Evolutionary conservation across 129 eudicot species (phyloP).

Genomic region (Escallonia herrerae): DNA sequence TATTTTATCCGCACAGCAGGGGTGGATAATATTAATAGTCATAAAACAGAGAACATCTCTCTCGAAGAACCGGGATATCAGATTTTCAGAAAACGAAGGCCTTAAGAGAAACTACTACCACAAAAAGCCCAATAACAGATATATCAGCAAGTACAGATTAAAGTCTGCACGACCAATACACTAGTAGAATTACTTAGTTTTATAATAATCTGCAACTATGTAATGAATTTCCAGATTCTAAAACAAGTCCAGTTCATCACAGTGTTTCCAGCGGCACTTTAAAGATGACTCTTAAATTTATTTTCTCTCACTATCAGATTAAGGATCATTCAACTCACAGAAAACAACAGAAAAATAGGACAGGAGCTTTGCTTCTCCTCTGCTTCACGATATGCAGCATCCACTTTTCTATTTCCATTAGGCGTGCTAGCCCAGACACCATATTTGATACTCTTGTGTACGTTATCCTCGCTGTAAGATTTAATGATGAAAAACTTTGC

Average conservation of each 20-base stretch:
- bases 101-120: constrained; percentile 10
- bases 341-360: constrained; percentile 84
- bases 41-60: no score
- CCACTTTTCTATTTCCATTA: constrained; percentile 83
- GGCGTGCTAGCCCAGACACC: constrained; percentile 92
- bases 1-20: no score
- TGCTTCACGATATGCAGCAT: constrained; percentile 72
- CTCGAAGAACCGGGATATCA: constrained; percentile 9
- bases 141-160: no score
- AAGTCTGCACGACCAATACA: no score
- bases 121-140: no score
- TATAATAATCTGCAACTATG: no score
- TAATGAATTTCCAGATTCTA: no score
- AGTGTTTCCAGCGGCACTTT: no score
- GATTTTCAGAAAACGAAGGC: constrained; percentile 19
- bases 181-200: no score
- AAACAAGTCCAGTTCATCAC: no score
- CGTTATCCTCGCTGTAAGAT: constrained; percentile 97
- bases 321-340: constrained; percentile 49
- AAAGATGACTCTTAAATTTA: not conserved
- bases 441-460: constrained; percentile 90
- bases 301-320: constrained; percentile 17
- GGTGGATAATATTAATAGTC: no score
- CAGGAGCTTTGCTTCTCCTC: constrained; percentile 44
- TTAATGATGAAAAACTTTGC: constrained; percentile 85